Evolutionary conservation across 2,329 filamentous ascomycete genomes (phyloP).

Genomic region (Nigrospora osmanthi): DNA sequence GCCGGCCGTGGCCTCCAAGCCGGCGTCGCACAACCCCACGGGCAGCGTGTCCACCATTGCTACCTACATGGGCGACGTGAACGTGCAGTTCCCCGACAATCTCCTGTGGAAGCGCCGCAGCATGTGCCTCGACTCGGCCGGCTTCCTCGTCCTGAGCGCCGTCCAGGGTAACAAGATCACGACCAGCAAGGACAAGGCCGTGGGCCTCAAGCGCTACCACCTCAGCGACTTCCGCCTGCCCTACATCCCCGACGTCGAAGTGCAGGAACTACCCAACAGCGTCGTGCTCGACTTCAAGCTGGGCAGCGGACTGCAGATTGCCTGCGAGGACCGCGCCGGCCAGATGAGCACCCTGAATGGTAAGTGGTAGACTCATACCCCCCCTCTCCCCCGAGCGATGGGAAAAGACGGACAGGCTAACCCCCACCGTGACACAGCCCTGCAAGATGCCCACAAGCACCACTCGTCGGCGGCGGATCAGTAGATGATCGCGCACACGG

Average conservation of each 20-base stretch:
- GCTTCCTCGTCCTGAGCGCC: constrained; percentile 73
- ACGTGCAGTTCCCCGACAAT: constrained; percentile 94
- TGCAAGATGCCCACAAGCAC: constrained; percentile 4
- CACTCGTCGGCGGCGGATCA: not conserved
- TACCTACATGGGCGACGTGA: constrained; percentile 78
- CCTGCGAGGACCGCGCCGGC: constrained; percentile 53
- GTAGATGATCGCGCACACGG: too few species aligned
- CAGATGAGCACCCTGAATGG: constrained; percentile 47
- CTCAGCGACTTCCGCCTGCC: constrained; percentile 76
- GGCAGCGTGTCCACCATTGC: constrained; percentile 31
- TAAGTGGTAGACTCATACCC: constrained; percentile 26
- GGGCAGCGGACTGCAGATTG: constrained; percentile 54
- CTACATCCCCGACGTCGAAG: constrained; percentile 79
- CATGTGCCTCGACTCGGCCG: constrained; percentile 75
- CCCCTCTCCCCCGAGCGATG: not conserved
- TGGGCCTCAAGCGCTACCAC: constrained; percentile 67
- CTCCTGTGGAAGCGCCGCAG: constrained; percentile 93
- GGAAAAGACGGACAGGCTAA: not conserved
- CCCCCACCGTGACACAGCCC: constrained; percentile 1
- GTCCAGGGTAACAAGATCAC: constrained; percentile 45
- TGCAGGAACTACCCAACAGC: constrained; percentile 89
- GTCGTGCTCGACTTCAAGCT: constrained; percentile 54
- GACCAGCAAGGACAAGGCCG: constrained; percentile 44
- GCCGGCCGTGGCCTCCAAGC: constrained; percentile 12
- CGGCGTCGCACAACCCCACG: constrained; percentile 6